phyloP scores from a whole-genome alignment of 2,329 filamentous ascomycete genomes.

The Apiospora koreana region DNA sequence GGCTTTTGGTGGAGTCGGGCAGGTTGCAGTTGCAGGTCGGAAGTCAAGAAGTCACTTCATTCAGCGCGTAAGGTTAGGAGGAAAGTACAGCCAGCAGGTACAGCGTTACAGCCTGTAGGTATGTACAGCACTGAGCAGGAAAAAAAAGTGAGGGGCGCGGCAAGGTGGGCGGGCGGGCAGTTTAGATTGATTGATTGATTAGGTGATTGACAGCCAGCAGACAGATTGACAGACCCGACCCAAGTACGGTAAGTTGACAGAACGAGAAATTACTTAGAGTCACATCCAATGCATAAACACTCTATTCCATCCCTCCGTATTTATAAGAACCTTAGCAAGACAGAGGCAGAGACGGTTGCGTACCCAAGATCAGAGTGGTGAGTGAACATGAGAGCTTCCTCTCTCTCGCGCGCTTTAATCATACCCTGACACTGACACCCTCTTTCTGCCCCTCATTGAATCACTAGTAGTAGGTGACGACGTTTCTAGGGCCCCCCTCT shows the following conservation, averaged over 20 bases:
- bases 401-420: not conserved
- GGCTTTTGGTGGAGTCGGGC: constrained; percentile 3
- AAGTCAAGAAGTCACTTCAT: constrained; percentile 1
- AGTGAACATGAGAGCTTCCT: not conserved
- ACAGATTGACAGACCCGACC: not conserved
- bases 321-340: not conserved
- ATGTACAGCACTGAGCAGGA: not conserved
- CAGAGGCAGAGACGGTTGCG: not conserved
- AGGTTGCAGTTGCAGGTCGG: not conserved
- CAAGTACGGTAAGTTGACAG: too few species aligned
- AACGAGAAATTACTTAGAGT: too few species aligned
- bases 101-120: not conserved
- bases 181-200: not conserved
- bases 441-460: constrained; percentile 8
- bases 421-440: not conserved
- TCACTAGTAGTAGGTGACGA: constrained; percentile 7
- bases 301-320: not conserved
- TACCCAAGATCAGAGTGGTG: not conserved
- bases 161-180: not conserved
- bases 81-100: not conserved
- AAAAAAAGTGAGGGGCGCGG: constrained; percentile 4
- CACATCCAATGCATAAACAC: too few species aligned
- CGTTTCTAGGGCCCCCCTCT: not conserved
- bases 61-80: too few species aligned
- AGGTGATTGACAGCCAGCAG: not conserved